Conservation (phyloP, 2,329 filamentous ascomycete genomes). For the Curvularia sp. region DNA sequence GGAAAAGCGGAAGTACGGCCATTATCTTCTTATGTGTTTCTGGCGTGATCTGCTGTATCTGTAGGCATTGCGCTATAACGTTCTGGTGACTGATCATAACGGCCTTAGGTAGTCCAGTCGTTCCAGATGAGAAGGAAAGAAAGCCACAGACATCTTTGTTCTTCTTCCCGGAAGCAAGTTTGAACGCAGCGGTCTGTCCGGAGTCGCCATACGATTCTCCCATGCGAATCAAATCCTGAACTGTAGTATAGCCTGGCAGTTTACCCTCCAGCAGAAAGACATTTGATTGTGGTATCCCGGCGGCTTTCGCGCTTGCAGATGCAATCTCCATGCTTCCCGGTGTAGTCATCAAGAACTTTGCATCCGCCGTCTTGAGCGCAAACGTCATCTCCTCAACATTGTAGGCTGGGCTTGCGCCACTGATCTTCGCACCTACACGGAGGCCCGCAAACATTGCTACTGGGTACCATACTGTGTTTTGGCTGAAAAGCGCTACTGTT, state of each 20-base stretch:
- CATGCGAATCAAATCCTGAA: slow-evolving; percentile 55
- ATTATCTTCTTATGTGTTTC: slow-evolving; percentile 52
- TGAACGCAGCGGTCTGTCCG: slow-evolving; percentile 58
- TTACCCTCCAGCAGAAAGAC: slow-evolving; percentile 65
- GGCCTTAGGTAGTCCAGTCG: slow-evolving; percentile 49
- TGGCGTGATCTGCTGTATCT: slow-evolving; percentile 54
- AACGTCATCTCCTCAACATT: slow-evolving; percentile 73
- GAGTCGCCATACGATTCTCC: slow-evolving; percentile 52
- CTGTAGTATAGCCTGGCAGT: slow-evolving; percentile 57
- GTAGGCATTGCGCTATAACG: slow-evolving; percentile 64
- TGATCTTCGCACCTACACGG: slow-evolving; percentile 63
- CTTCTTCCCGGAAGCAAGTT: slow-evolving; percentile 59
- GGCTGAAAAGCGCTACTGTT: slow-evolving; percentile 66
- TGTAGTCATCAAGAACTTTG: slow-evolving; percentile 66
- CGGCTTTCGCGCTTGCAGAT: slow-evolving; percentile 60
- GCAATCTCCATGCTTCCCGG: slow-evolving; percentile 63
- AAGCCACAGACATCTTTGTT: slow-evolving; percentile 65
- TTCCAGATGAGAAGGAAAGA: slow-evolving; percentile 49
- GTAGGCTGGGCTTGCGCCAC: slow-evolving; percentile 69
- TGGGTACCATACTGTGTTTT: slow-evolving; percentile 72
- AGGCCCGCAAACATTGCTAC: slow-evolving; percentile 66
- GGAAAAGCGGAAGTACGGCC: slow-evolving; percentile 45
- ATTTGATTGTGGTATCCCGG: slow-evolving; percentile 60
- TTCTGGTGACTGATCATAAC: slow-evolving; percentile 49
- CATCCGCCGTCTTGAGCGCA: slow-evolving; percentile 64